Conservation (phyloP, 148 eudicot genomes). For the Vaccinium corymbosum region DNA sequence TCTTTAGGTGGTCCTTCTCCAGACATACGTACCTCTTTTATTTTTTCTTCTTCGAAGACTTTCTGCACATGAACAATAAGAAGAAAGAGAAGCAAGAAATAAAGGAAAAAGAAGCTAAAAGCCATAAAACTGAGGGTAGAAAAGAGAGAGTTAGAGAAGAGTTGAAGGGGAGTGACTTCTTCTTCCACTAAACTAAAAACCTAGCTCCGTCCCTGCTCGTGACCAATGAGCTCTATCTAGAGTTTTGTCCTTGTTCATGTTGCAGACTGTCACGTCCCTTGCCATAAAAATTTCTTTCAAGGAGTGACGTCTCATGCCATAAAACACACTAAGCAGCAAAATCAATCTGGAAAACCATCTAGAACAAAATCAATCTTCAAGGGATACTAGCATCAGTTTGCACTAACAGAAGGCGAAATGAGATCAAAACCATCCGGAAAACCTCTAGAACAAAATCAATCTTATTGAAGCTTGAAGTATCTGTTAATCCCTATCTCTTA, state of each 20-base stretch:
- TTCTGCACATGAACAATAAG: neutral
- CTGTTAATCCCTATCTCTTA: neutral
- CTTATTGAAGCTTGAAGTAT: neutral
- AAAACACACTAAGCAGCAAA: neutral
- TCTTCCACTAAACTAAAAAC: neutral
- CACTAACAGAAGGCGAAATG: neutral
- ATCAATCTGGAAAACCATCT: too few relatives aligned
- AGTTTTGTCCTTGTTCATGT: neutral
- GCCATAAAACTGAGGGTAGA: neutral
- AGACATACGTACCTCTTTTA: neutral
- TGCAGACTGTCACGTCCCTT: neutral
- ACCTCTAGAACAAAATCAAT: neutral
- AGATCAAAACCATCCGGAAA: neutral
- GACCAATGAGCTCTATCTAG: neutral
- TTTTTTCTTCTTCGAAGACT: neutral
- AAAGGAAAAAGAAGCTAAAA: neutral
- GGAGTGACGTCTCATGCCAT: neutral
- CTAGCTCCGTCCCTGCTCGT: neutral
- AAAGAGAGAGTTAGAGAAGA: neutral
- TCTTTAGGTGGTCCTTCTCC: neutral
- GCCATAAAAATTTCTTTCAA: neutral
- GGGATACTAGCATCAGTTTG: neutral
- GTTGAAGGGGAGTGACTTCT: neutral
- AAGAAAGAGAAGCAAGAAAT: neutral
- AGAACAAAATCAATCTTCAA: neutral